A percentile compares a stretch with the other conserved stretches of the same genome.
Evolutionary conservation across 2,329 filamentous ascomycete species (phyloP).

Genomic region (Aspergillus terreus): DNA sequence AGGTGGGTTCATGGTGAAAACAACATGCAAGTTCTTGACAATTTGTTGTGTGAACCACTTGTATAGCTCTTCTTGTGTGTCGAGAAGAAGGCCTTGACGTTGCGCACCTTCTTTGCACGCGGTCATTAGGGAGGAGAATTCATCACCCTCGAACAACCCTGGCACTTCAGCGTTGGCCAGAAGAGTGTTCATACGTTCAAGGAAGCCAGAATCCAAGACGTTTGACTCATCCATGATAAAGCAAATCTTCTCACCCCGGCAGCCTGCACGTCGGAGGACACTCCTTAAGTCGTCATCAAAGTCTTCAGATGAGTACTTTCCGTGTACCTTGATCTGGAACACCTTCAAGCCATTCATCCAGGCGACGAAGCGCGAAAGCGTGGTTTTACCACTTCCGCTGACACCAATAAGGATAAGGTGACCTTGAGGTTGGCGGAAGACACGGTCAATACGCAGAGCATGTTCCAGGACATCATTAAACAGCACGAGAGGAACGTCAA

Average conservation of each 20-base stretch:
- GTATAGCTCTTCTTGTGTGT: conserved; percentile 99
- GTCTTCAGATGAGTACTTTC: conserved; percentile 95
- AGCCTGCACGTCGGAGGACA: conserved; percentile 88
- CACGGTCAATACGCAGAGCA: conserved; percentile 94
- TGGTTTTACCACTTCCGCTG: conserved; percentile 97
- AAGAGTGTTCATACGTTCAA: conserved; percentile 98
- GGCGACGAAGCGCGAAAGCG: conserved; percentile 92
- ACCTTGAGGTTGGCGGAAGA: conserved; percentile 96
- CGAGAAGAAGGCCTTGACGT: conserved; percentile 86
- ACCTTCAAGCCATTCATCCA: conserved; percentile 99
- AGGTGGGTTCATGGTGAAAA: conserved; percentile 99
- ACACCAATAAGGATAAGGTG: conserved; percentile 98
- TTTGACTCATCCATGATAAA: conserved; percentile 99
- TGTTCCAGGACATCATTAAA: conserved; percentile 99
- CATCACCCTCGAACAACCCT: conserved; percentile 97
- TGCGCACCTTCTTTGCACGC: conserved; percentile 98
- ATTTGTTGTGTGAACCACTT: conserved; percentile 99
- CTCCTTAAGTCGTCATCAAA: conserved; percentile 97
- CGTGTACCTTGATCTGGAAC: conserved; percentile 99
- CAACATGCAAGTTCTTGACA: conserved; percentile 96
- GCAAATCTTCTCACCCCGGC: conserved; percentile 98
- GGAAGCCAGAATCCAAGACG: conserved; percentile 94
- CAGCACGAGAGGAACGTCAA: conserved; percentile 96
- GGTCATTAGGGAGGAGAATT: conserved; percentile 97
- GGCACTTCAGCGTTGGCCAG: conserved; percentile 99